Base-by-base conservation (phyloP, 108 stramenopile species). In the Nitzschia sp. region DNA sequence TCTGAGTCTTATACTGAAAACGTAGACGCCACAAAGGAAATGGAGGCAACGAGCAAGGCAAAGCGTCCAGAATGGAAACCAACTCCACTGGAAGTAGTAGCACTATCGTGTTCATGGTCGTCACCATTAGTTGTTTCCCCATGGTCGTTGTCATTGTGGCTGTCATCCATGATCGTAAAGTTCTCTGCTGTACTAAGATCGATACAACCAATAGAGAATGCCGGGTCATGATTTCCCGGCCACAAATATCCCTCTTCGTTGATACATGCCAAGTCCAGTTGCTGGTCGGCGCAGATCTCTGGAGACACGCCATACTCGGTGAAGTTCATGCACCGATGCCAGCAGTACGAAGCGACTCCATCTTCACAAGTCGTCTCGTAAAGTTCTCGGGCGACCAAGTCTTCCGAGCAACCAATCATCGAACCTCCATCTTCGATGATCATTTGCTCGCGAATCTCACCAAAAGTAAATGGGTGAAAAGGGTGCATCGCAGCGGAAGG, bases 271-370 rank as follows among this genome's bases (percentile, higher is more conserved):
- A 94, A 45, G 34, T 68, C 64, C 26, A 85, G 66, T 27, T 68
- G 78, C 36, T 80, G 75, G 15, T 68, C 79, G 15, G 34, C 62
- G 50, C 94, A 95, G 15, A 75, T 73, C 8, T 81, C 78, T 15
- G 68, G 64, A 53, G 29, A 77, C 57, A 86, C 77, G 3, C 63
- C 59, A 29, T 63, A 67, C 2, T 88, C 87, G 17, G 66, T 50
- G 11, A 85, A 61, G 41, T 66, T 31, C 83, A 85, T 80, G 77
- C 94, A 95, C n/a, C 77, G 71, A 45, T 84, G 85, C 94, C 94
- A 95, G 72, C 94, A 95, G 57, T 76, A 85, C 34, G 82, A 23
- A 59, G 78, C 53, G 28, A 15, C 29, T 46, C 79, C 75, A 34
- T 78, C 77, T 26, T 84, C 79, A 69, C 93, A 94, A 23, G 58